A percentile compares a stretch with the other conserved stretches of the same genome.
phyloP scores from a whole-genome alignment of 805 yeast genomes.

The Metschnikowia proteae region DNA sequence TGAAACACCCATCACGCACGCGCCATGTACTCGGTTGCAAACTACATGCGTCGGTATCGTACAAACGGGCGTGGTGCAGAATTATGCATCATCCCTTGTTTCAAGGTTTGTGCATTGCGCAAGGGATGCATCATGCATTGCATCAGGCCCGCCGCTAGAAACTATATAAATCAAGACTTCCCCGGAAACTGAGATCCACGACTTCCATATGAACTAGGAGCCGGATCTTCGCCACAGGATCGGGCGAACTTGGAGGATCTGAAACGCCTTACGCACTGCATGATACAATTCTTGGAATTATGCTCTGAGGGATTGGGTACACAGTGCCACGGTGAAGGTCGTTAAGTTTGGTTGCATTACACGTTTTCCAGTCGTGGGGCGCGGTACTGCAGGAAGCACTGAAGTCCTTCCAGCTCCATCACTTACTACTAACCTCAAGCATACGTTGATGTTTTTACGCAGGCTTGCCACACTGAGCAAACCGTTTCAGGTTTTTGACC shows the following conservation, averaged over 20 bases:
- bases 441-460: neutral
- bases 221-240: too few relatives aligned
- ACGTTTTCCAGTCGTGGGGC: neutral
- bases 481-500: constrained; percentile 51
- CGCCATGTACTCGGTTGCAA: neutral
- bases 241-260: too few relatives aligned
- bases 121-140: neutral
- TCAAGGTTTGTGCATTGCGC: neutral
- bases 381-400: constrained; percentile 4
- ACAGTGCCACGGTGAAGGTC: neutral
- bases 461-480: constrained; percentile 11
- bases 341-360: neutral
- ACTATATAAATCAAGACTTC: neutral
- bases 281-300: too few relatives aligned
- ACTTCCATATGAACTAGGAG: too few relatives aligned
- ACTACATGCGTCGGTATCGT: neutral
- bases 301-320: too few relatives aligned
- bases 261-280: too few relatives aligned
- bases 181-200: too few relatives aligned
- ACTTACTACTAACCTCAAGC: neutral
- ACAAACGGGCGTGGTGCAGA: neutral
- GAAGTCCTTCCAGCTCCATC: neutral
- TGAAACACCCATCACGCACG: neutral
- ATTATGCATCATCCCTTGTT: neutral
- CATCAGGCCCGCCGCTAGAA: neutral